phyloP scores from a whole-genome alignment of 441 rosid species.

The Macaranga tanarius region DNA sequence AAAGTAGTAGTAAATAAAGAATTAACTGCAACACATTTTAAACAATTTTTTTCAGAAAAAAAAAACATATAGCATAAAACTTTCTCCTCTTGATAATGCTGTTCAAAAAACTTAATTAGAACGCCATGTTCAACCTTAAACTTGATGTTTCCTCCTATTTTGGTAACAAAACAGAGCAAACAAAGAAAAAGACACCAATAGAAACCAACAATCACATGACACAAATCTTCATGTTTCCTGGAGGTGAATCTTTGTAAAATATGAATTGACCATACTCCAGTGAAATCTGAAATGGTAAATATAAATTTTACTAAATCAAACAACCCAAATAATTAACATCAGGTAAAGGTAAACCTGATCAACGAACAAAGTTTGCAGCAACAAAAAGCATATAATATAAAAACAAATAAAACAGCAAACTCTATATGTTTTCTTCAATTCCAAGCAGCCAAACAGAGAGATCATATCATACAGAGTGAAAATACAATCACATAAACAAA shows the following conservation, averaged over 20 bases:
- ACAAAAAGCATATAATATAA: too few relatives aligned
- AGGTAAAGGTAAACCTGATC: neutral
- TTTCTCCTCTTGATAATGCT: conserved; percentile 3
- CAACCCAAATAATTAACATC: neutral
- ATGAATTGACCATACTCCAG: neutral
- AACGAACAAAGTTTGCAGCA: too few relatives aligned
- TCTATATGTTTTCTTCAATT: neutral
- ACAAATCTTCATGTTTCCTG: neutral
- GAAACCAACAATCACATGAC: neutral
- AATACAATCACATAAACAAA: neutral
- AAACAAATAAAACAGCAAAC: too few relatives aligned
- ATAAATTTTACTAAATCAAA: neutral
- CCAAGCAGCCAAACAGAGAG: conserved; percentile 3
- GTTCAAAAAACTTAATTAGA: neutral
- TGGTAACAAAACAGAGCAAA: neutral
- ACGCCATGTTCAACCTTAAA: neutral
- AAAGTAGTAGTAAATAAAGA: neutral
- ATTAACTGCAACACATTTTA: neutral
- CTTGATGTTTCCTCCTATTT: neutral
- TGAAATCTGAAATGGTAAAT: neutral
- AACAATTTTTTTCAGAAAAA: neutral
- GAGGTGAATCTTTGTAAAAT: neutral
- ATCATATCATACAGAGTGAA: neutral
- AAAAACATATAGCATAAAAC: neutral
- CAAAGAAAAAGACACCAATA: neutral